Evolutionary conservation across 2,329 filamentous ascomycete species (phyloP), one percentile per base, ranked within the genome.

Genomic region (Neofusicoccum parvum): DNA sequence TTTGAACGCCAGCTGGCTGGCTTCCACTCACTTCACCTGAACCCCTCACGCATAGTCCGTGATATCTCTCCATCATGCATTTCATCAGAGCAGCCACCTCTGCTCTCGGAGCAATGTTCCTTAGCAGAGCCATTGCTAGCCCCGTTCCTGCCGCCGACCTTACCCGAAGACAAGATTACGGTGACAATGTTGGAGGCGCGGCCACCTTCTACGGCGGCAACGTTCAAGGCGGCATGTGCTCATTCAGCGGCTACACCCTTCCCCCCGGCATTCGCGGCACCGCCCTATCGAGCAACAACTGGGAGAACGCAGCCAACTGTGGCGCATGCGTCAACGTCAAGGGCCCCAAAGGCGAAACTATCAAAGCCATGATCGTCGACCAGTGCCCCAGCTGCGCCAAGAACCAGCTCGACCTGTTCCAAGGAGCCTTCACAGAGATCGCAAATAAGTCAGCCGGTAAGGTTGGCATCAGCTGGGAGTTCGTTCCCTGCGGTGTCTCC

Each of bases 321-420:
- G 88, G 89, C 68, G 79, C 81, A 17, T 91, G 89, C 68, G 77
- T 91, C 9, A 75, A 82, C 54, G 86, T 91, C 34, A 87, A 81
- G 2, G 85, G 86, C 0, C 84, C 83, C 3, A 80, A 74, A 12
- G 87, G 87, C 20, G 85, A 84, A 65, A 80, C 78, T 23, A 82
- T 90, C 73, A 89, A 81, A 36, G 88, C 85, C 43, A 90, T 91
- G 88, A 85, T 87, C 68, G 82, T 85, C 20, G 86, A 88, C 72
- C 74, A 87, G 75, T 88, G 86, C 74, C 85, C 85, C 46, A 81
- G 80, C 67, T 87, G 86, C 69, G 81, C 78, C n/a, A 66, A 73
- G 48, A 83, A 85, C 76, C 82, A 86, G 70, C 80, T 87, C 62
- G 85, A 87, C 69, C 82, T 87, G 63, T 87, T 84, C 77, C 72